Percentiles rank a stretch among this genome's conserved stretches.
Evolutionary conservation across 768 basidiomycete genomes (phyloP).

Genomic region (Suillus hirtellus): DNA sequence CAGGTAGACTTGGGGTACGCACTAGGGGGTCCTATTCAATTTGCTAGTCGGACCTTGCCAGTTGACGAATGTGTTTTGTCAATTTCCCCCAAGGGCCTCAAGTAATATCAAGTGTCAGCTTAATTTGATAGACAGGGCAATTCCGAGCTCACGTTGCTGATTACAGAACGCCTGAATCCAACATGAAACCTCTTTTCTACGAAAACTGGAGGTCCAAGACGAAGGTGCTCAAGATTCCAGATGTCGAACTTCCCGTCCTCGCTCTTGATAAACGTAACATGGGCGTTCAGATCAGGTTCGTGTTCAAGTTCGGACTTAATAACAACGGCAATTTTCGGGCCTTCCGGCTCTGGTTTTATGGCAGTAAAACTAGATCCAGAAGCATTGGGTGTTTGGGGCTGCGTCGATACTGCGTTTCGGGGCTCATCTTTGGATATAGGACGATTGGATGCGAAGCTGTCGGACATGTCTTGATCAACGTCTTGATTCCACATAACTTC

Average conservation of each 20-base stretch:
- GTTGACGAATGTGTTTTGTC: conserved; percentile 2
- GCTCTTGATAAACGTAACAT: conserved; percentile 14
- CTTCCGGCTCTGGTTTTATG: conserved; percentile 11
- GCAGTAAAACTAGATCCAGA: not conserved
- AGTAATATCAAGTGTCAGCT: not conserved
- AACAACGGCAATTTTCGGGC: conserved; percentile 1
- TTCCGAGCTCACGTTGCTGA: conserved; percentile 15
- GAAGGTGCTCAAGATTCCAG: conserved; percentile 15
- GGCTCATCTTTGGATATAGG: not conserved
- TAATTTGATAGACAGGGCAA: not conserved
- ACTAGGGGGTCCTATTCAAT: conserved; percentile 3
- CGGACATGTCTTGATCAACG: not conserved
- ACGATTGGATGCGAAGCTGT: not conserved
- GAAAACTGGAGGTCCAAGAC: conserved; percentile 13
- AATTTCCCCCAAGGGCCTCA: conserved; percentile 5
- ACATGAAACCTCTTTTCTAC: conserved; percentile 12
- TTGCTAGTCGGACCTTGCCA: conserved; percentile 8
- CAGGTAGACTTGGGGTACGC: not conserved
- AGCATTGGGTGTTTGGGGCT: not conserved
- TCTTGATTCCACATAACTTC: not conserved
- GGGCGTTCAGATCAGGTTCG: conserved; percentile 4
- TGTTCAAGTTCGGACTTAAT: conserved; percentile 9
- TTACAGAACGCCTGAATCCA: conserved; percentile 21
- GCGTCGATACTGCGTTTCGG: not conserved
- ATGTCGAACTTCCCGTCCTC: conserved; percentile 16